Evolutionary conservation across 108 stramenopile species (phyloP), one percentile per base, ranked within the genome.

Genomic region (Pseudonitzschia pungens): DNA sequence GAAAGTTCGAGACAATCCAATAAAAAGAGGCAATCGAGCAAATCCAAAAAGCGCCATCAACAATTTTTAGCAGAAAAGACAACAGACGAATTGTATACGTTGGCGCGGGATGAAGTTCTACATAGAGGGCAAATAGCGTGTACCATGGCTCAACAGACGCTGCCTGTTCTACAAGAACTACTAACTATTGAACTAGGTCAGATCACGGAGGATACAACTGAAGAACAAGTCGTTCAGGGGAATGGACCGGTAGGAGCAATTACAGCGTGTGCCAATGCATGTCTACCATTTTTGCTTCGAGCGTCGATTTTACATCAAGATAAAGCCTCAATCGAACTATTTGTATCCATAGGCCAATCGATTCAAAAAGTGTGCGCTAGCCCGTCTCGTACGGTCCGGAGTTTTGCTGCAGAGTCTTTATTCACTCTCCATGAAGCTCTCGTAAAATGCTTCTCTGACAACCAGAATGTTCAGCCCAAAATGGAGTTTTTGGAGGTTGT

Each of bases 21-120:
- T 18, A 89, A 84, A 65, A 90, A 83, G 71, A 78, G 74, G 42
- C 82, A 82, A 69, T 83, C 87, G 0, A 86, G 78, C 62, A 89
- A 84, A 71, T 78, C 86, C 3, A 92, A 92, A 67, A 90, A 86
- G 52, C 71, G 88, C 32, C 78, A 87, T 12, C 81, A 92, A 44
- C 80, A 80, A 73, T 69, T 78, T 21, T 64, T 94, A 11, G 77
- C 81, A 40, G 60, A 76, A 26, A 71, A 77, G 7, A 73, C 82
- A 16, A 84, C 73, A 21, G 84, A 81, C 0, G 59, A 68, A 18
- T 70, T 63, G 26, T 26, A 45, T n/a, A 64, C 68, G 18, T 44
- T 66, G 48, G 92, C 92, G 26, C 55, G 73, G 50, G 56, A 63
- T 5, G 93, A 94, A 71, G 76, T 84, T n/a, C 74, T 70, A 28